Base-by-base conservation (phyloP, 768 basidiomycete genomes). In the Pulveroboletus frians region DNA sequence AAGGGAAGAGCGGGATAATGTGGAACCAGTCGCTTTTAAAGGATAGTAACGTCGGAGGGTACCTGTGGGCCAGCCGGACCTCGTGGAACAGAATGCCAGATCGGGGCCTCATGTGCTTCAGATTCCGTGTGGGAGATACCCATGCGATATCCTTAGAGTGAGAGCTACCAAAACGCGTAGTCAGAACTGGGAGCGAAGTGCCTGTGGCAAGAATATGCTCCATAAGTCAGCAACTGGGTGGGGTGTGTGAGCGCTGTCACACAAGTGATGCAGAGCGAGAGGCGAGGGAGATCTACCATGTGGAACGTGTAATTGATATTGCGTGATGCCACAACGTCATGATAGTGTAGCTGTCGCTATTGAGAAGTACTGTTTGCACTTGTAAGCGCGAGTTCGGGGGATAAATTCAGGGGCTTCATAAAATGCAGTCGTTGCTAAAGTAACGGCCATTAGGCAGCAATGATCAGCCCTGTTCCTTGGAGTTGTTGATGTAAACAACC, bases 21-120 rank as follows among this genome's bases (percentile, higher is more conserved):
- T 14, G 20, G 34, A 14, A 17, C 4, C 5, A 2, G 32, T 9
- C 8, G 11, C 27, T 36, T 57, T 64, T 47, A 53, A 52, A 11
- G 15, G 29, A 9, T 27, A 2, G 9, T 5, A 3, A n/a, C 5
- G n/a, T 17, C 9, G 1, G 40, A 8, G 15, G 17, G 49, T 47
- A 42, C 37, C 43, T 49, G 47, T 9, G 20, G 29, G n/a, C 21
- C 9, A 26, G 6, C 15, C 26, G 20, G 7, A n/a, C 18, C 56
- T 37, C 23, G n/a, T 43, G 50, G 6, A 7, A 4, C 2, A 7
- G 26, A 18, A 14, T 26, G 7, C 1, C 7, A 3, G n/a, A 11
- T 5, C 3, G 3, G 9, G 14, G 20, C 15, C 18, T 14, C 54
- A 47, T 44, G 42, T 41, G 57, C 5, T 40, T 1, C 9, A 15